Evolutionary conservation across 2,329 filamentous ascomycete genomes (phyloP).

Genomic region (Penicillium sp.): DNA sequence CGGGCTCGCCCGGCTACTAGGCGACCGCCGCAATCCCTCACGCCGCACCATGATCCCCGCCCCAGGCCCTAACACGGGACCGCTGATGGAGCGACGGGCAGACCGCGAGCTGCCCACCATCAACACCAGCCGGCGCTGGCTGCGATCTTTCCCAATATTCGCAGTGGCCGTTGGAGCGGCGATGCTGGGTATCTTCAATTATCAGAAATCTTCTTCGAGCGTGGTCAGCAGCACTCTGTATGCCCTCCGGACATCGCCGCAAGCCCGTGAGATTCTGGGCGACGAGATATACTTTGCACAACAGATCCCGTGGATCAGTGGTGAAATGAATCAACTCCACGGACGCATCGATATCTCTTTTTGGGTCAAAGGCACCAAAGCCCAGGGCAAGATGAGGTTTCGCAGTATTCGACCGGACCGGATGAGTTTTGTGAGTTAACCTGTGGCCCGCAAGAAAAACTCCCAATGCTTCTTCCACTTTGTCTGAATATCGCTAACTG

Average conservation of each 20-base stretch:
- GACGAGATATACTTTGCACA: conserved; percentile 80
- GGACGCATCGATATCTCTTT: conserved; percentile 86
- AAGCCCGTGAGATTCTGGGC: conserved; percentile 74
- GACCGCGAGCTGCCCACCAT: conserved; percentile 53
- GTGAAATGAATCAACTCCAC: conserved; percentile 89
- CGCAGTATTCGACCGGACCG: conserved; percentile 67
- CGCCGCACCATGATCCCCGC: conserved; percentile 51
- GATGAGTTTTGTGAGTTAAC: conserved; percentile 54
- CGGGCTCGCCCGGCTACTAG: conserved; percentile 12
- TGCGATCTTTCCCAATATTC: conserved; percentile 77
- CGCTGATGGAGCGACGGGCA: conserved; percentile 52
- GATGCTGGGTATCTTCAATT: conserved; percentile 93
- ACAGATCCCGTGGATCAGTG: conserved; percentile 78
- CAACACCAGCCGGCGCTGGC: conserved; percentile 58
- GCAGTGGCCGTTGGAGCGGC: conserved; percentile 65
- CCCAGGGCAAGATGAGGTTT: conserved; percentile 73
- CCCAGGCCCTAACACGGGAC: conserved; percentile 50
- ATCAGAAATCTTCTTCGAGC: conserved; percentile 88
- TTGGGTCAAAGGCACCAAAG: conserved; percentile 75
- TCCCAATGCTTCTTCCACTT: conserved; percentile 5
- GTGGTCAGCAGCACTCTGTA: conserved; percentile 88
- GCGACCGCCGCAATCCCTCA: conserved; percentile 13
- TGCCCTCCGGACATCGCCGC: conserved; percentile 75
- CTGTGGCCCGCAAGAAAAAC: not conserved
- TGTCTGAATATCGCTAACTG: conserved; percentile 1